Evolutionary conservation across 495 filamentous ascomycete genomes (phyloP).

Genomic region (Neurospora intermedia): DNA sequence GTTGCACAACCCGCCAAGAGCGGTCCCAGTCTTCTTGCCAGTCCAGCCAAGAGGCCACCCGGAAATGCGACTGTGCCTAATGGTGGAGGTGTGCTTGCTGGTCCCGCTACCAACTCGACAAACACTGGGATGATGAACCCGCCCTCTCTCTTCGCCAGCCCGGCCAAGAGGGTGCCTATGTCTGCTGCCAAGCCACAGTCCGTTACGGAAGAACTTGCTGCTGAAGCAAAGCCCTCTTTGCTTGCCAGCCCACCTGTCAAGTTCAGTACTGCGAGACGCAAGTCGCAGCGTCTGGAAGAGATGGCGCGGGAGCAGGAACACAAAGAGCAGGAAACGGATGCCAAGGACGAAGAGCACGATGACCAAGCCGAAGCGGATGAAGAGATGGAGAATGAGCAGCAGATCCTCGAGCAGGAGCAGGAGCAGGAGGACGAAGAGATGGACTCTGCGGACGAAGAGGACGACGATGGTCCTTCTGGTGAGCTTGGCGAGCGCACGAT

Average conservation of each 20-base stretch:
- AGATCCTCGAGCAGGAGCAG: background rate
- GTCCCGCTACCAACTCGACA: background rate
- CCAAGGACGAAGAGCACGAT: background rate
- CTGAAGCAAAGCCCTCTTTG: constrained; percentile 23
- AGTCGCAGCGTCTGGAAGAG: constrained; percentile 1
- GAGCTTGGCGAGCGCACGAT: background rate
- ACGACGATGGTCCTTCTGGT: background rate
- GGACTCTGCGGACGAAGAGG: constrained; percentile 2
- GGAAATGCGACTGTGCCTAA: background rate
- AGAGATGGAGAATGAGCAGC: background rate
- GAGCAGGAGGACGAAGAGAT: background rate
- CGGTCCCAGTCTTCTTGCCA: background rate
- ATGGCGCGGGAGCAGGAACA: background rate
- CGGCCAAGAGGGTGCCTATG: background rate
- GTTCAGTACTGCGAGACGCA: background rate
- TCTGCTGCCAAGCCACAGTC: background rate
- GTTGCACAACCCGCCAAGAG: background rate
- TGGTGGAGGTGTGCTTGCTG: background rate
- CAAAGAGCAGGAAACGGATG: background rate
- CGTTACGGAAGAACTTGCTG: background rate
- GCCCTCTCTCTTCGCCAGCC: background rate
- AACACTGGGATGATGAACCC: background rate
- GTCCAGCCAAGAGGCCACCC: background rate
- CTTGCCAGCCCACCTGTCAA: constrained; percentile 12
- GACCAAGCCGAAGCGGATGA: background rate